Conservation (phyloP, 2,329 filamentous ascomycete species). For the Apiospora phragmitis region DNA sequence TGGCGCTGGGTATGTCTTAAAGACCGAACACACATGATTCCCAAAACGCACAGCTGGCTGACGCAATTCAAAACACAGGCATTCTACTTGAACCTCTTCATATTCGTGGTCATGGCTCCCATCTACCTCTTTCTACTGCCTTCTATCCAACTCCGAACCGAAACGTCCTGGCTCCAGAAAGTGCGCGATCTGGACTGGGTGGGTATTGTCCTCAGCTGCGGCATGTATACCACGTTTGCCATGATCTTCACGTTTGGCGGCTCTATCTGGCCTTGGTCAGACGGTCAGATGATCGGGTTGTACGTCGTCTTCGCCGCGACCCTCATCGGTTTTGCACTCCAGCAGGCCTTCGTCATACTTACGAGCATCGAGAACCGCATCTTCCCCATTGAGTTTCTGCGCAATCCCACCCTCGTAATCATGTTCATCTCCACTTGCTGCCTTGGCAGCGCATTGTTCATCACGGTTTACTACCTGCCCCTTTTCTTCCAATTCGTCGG, state of each 20-base stretch:
- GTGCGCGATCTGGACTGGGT: slow-evolving; percentile 42
- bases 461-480: slow-evolving; percentile 50
- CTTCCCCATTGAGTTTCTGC: slow-evolving; percentile 32
- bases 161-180: slow-evolving; percentile 22
- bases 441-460: too few relatives aligned
- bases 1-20: too few relatives aligned
- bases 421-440: too few relatives aligned
- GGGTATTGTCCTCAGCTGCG: slow-evolving; percentile 44
- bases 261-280: slow-evolving; percentile 46
- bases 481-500: slow-evolving; percentile 49
- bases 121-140: slow-evolving; percentile 37
- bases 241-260: slow-evolving; percentile 55
- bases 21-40: too few relatives aligned
- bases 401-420: slow-evolving; percentile 17
- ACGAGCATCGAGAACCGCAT: too few relatives aligned
- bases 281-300: slow-evolving; percentile 42
- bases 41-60: too few relatives aligned
- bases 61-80: too few relatives aligned
- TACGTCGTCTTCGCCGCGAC: slow-evolving; percentile 47
- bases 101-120: slow-evolving; percentile 37
- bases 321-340: slow-evolving; percentile 35
- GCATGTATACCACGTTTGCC: slow-evolving; percentile 39
- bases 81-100: slow-evolving; percentile 60
- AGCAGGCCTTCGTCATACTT: too few relatives aligned
- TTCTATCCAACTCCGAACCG: slow-evolving; percentile 17